Conservation (phyloP, 352 stramenopile genomes). For the Pythium plurisporium region DNA sequence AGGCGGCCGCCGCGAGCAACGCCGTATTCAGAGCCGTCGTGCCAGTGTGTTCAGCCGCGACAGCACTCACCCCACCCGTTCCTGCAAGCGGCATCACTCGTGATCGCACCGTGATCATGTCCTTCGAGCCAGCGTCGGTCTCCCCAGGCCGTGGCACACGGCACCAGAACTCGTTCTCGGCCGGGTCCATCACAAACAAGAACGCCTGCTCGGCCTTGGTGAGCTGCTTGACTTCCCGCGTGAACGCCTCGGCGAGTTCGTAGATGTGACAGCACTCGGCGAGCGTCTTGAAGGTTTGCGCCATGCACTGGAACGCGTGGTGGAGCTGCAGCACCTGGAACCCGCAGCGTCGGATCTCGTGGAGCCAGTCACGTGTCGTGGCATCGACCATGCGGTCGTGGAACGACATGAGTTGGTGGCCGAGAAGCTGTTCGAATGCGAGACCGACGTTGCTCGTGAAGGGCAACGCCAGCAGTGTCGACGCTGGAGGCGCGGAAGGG, state of each 20-base stretch:
- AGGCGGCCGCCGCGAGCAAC: conserved; percentile 5
- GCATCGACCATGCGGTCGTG: conserved; percentile 46
- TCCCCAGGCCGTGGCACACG: conserved; percentile 31
- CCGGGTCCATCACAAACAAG: conserved; percentile 63
- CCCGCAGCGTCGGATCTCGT: conserved; percentile 47
- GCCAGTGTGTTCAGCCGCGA: conserved; percentile 22
- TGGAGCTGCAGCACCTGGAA: conserved; percentile 55
- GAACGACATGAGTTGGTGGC: conserved; percentile 44
- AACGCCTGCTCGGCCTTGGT: conserved; percentile 57
- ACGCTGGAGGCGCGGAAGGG: conserved; percentile 17
- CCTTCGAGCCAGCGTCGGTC: background rate
- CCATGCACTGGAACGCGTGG: conserved; percentile 54
- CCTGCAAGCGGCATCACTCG: conserved; percentile 20
- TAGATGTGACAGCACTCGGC: conserved; percentile 56
- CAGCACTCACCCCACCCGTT: conserved; percentile 22
- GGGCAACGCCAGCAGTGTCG: conserved; percentile 12
- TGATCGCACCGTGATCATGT: conserved; percentile 30
- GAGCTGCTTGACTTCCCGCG: conserved; percentile 40
- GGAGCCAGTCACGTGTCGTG: conserved; percentile 59
- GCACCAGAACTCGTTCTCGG: conserved; percentile 78
- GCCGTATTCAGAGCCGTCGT: conserved; percentile 9
- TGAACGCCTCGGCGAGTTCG: conserved; percentile 48
- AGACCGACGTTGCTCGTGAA: conserved; percentile 53
- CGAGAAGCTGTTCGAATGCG: conserved; percentile 55
- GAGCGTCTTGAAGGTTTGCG: conserved; percentile 44